These are phyloP conservation scores for Euphorbia schlechtendalii DNA, from an alignment of 441 rosid genomes.

Conservation along the genomic window DNA sequence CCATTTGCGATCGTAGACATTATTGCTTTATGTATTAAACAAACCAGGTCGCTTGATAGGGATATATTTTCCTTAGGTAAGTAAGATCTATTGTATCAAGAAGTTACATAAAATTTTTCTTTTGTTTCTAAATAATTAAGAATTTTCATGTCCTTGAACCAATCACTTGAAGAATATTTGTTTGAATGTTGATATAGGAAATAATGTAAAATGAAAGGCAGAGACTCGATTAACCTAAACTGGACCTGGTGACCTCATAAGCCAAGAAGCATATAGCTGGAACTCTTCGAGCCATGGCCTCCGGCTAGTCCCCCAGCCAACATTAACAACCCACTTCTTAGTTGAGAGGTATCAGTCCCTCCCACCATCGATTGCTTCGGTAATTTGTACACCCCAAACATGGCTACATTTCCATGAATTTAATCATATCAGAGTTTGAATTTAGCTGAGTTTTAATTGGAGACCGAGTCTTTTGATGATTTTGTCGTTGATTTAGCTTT, in stretches of 20 bases:
- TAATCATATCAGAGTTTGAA: no score
- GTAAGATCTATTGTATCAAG: no score
- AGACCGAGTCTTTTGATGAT: no score
- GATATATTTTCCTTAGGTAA: constrained; percentile 97
- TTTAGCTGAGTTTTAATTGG: no score
- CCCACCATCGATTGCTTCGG: constrained; percentile 69
- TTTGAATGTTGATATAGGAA: constrained; percentile 10
- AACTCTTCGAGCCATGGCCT: constrained; percentile 89
- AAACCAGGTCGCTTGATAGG: constrained; percentile 92
- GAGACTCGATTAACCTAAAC: constrained; percentile 47
- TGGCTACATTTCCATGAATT: no score
- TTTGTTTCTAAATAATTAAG: no score
- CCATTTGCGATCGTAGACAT: constrained; percentile 86
- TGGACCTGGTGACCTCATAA: constrained; percentile 73
- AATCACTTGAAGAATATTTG: no score
- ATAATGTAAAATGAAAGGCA: constrained; percentile 5
- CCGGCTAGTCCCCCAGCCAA: constrained; percentile 91
- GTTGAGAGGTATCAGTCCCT: constrained; percentile 71
- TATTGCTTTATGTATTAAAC: constrained; percentile 91
- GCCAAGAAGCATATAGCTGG: constrained; percentile 98
- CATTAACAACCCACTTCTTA: constrained; percentile 75
- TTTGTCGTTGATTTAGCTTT: no score
- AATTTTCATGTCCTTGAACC: no score
- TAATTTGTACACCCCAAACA: constrained; percentile 43
- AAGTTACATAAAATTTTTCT: no score